These are phyloP conservation scores for Globisporangium megalacanthum DNA, from an alignment of 352 stramenopile genomes.

Conservation along the genomic window DNA sequence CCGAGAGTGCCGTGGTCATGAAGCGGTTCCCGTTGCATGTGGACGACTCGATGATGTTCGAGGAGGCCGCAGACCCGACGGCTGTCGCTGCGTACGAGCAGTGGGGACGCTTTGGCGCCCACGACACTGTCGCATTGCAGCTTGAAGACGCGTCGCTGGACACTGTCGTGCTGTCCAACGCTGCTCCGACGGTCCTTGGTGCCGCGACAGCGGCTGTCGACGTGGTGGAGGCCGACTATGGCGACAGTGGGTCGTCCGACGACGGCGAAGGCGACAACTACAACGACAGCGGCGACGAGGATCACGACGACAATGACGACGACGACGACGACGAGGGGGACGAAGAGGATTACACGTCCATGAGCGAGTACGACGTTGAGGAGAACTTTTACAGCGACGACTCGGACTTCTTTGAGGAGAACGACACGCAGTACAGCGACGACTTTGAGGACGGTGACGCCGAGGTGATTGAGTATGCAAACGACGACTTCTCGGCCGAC, in stretches of 20 bases:
- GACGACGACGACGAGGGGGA: constrained; percentile 23
- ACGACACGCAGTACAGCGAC: constrained; percentile 73
- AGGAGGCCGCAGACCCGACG: not conserved
- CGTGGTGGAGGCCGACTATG: constrained; percentile 27
- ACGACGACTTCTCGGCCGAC: constrained; percentile 54
- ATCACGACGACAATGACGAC: constrained; percentile 35
- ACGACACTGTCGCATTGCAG: constrained; percentile 15
- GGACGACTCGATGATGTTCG: constrained; percentile 8
- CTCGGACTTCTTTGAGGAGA: constrained; percentile 66
- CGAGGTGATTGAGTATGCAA: constrained; percentile 74
- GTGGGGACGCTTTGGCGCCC: constrained; percentile 11
- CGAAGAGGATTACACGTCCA: constrained; percentile 54
- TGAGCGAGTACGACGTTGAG: constrained; percentile 70
- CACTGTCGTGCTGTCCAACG: constrained; percentile 37
- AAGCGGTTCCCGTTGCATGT: constrained; percentile 12
- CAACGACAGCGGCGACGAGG: constrained; percentile 25
- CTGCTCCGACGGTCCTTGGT: constrained; percentile 3
- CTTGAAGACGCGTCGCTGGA: constrained; percentile 15
- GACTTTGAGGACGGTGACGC: constrained; percentile 76
- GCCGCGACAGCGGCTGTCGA: not conserved
- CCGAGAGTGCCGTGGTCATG: not conserved
- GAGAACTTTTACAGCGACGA: constrained; percentile 86
- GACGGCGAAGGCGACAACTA: constrained; percentile 46
- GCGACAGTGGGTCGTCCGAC: constrained; percentile 34
- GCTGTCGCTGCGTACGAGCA: constrained; percentile 14